Evolutionary conservation across 345 rosid genomes (phyloP).

Genomic region (Salix exigua): DNA sequence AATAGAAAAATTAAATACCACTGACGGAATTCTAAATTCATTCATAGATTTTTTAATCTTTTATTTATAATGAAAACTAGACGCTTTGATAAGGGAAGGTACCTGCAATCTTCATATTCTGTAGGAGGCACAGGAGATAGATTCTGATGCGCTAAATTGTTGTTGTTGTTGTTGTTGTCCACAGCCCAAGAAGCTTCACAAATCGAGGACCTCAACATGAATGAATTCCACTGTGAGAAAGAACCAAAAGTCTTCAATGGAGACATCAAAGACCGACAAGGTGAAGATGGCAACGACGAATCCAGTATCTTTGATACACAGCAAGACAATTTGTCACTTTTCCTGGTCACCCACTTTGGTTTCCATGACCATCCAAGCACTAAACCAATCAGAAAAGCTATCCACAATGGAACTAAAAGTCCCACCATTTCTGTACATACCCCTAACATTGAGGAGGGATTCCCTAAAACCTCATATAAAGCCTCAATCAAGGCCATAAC

Average conservation of each 20-base stretch:
- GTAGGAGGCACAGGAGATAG: slow-evolving; percentile 23
- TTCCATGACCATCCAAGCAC: slow-evolving; percentile 67
- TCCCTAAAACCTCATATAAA: neutral
- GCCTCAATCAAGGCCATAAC: slow-evolving; percentile 30
- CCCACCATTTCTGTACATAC: slow-evolving; percentile 16
- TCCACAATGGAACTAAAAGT: slow-evolving; percentile 38
- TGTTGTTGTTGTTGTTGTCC: slow-evolving; percentile 12
- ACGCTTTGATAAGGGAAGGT: neutral
- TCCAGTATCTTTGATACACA: slow-evolving; percentile 37
- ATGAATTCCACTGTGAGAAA: slow-evolving; percentile 40
- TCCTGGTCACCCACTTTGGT: slow-evolving; percentile 43
- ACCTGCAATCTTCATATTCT: slow-evolving; percentile 38
- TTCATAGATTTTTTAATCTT: neutral
- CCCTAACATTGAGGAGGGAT: slow-evolving; percentile 21
- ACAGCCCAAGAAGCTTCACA: slow-evolving; percentile 26
- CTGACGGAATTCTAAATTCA: neutral
- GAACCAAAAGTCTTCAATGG: slow-evolving; percentile 41
- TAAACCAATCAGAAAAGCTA: slow-evolving; percentile 56
- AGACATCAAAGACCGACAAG: slow-evolving; percentile 1
- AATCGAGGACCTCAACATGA: slow-evolving; percentile 19
- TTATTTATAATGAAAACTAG: neutral
- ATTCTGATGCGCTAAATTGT: slow-evolving; percentile 1
- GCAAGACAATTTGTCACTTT: slow-evolving; percentile 19
- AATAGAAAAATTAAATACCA: neutral
- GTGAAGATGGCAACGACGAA: slow-evolving; percentile 28